Conservation (phyloP, 192 early-diverging fungal genomes). For the Dimargaris verticillata region DNA sequence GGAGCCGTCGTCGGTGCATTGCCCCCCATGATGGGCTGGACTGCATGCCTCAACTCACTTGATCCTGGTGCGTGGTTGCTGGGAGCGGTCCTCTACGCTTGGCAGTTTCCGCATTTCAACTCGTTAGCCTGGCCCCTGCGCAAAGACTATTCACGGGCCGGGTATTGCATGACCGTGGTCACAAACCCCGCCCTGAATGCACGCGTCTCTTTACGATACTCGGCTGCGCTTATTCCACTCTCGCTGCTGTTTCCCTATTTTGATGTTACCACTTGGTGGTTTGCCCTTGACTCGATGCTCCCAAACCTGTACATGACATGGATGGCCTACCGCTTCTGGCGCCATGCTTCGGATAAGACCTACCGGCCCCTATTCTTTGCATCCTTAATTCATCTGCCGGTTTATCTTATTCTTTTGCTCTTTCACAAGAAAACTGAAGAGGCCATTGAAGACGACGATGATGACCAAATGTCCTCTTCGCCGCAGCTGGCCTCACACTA, state of each 20-base stretch:
- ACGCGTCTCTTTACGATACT: constrained; percentile 70
- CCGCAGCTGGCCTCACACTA: neutral
- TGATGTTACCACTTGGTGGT: constrained; percentile 63
- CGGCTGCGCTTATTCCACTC: constrained; percentile 10
- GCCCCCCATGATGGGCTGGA: constrained; percentile 98
- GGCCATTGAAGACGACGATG: neutral
- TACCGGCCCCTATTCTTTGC: constrained; percentile 85
- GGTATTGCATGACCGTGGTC: constrained; percentile 90
- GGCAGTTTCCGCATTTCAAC: constrained; percentile 99
- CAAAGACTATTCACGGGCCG: constrained; percentile 90
- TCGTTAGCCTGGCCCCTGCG: constrained; percentile 78
- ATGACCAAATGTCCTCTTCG: neutral
- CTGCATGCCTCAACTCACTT: constrained; percentile 39
- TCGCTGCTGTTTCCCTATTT: constrained; percentile 61
- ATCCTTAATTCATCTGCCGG: constrained; percentile 74
- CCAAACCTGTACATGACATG: constrained; percentile 59
- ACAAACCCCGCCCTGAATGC: constrained; percentile 77
- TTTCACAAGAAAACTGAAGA: constrained; percentile 48
- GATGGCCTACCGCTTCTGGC: constrained; percentile 64
- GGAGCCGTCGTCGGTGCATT: constrained; percentile 89
- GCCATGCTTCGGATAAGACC: constrained; percentile 52
- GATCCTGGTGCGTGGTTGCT: constrained; percentile 69
- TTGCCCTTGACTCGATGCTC: constrained; percentile 54
- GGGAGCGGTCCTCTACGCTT: constrained; percentile 70
- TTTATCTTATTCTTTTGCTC: constrained; percentile 76